Percentiles rank a stretch among this genome's conserved stretches.
These are phyloP conservation scores for peach (Prunus persica) DNA, from an alignment of 306 rosid species.

Conservation along the genomic window Prunus_persica_NCBIv2 NC_034015.1:18731001-18731500, in stretches of 20 bases:
- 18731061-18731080: constrained; percentile 34
- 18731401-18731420: constrained; percentile 42
- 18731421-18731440: not conserved
- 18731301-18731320: constrained; percentile 25
- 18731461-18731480: constrained; percentile 17
- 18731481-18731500: constrained; percentile 29
- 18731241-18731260: constrained; percentile 18
- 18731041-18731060: not conserved
- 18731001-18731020: constrained; percentile 22
- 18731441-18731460: constrained; percentile 28
- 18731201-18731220: constrained; percentile 42
- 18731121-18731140: constrained; percentile 1
- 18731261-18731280: not conserved
- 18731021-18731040: constrained; percentile 15
- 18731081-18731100: not conserved
- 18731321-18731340: constrained; percentile 41
- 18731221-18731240: constrained; percentile 25
- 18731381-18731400: constrained; percentile 41
- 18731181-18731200: constrained; percentile 30
- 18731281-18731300: constrained; percentile 5
- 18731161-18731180: constrained; percentile 15
- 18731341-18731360: constrained; percentile 26
- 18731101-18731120: constrained; percentile 30
- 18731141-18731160: constrained; percentile 1
- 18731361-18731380: not conserved